Conservation (phyloP, 2,329 filamentous ascomycete genomes). For the Colletotrichum lindemuthianum region DNA sequence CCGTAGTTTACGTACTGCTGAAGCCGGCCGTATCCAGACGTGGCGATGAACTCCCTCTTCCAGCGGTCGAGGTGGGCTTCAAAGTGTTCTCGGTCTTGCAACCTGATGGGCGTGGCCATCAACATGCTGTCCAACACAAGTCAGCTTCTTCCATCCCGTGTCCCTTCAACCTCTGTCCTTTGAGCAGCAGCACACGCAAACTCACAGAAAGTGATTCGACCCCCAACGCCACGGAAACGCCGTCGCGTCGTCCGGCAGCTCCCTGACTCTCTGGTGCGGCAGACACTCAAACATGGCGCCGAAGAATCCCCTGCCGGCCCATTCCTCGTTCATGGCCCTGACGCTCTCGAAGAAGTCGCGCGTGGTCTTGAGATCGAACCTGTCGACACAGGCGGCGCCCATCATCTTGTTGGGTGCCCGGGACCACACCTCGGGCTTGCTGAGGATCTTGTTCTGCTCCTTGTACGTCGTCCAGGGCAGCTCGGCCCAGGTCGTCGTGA, state of each 20-base stretch:
- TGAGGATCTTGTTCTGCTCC: constrained; percentile 25
- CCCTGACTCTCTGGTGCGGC: constrained; percentile 27
- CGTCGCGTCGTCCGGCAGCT: constrained; percentile 17
- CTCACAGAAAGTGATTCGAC: constrained; percentile 29
- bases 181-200: background rate
- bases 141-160: background rate
- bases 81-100: constrained; percentile 44
- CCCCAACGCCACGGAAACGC: constrained; percentile 30
- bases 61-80: constrained; percentile 52
- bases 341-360: constrained; percentile 23
- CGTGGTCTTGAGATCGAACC: constrained; percentile 19
- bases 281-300: constrained; percentile 31
- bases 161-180: too few relatives aligned
- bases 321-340: constrained; percentile 24
- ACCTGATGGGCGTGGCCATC: constrained; percentile 45
- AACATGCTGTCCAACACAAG: constrained; percentile 39
- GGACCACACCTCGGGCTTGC: constrained; percentile 28
- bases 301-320: constrained; percentile 27
- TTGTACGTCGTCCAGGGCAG: constrained; percentile 31
- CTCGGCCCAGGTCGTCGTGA: constrained; percentile 15
- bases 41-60: constrained; percentile 45
- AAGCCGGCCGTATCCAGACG: constrained; percentile 34
- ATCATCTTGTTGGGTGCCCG: constrained; percentile 32
- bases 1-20: constrained; percentile 41
- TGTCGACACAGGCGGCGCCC: constrained; percentile 26